phyloP scores from a whole-genome alignment of 2,329 filamentous ascomycete genomes.

The Sporothrix pallida region DNA sequence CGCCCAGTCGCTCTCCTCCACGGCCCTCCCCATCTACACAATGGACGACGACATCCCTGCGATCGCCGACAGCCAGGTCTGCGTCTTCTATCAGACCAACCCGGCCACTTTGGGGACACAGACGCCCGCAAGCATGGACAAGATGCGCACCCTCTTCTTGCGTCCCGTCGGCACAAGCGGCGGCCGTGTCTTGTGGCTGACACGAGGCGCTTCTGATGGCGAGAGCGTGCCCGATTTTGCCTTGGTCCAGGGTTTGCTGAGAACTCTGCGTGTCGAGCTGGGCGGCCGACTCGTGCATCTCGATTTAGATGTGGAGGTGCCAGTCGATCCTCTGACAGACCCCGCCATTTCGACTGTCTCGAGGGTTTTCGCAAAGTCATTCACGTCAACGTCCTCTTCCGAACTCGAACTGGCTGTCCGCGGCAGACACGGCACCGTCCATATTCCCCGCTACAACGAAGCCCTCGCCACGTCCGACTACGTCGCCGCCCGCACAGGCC shows the following conservation, averaged over 20 bases:
- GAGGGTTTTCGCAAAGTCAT: conserved; percentile 31
- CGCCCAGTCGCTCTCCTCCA: neutral
- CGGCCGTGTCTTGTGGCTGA: conserved; percentile 46
- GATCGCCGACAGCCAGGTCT: conserved; percentile 26
- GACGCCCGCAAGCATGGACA: conserved; percentile 40
- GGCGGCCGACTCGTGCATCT: conserved; percentile 36
- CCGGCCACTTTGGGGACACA: conserved; percentile 35
- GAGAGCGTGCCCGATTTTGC: conserved; percentile 41
- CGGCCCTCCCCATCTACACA: conserved; percentile 22
- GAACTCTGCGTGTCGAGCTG: conserved; percentile 44
- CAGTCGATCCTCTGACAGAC: conserved; percentile 32
- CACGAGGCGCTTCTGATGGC: conserved; percentile 40
- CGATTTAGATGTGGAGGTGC: conserved; percentile 41
- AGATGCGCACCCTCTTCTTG: conserved; percentile 41
- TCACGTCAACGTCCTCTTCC: neutral
- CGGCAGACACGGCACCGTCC: conserved; percentile 29
- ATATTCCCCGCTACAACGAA: conserved; percentile 37
- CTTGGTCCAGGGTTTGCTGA: conserved; percentile 45
- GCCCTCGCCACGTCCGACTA: conserved; percentile 23
- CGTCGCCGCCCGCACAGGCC: conserved; percentile 35
- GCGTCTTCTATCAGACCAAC: conserved; percentile 36
- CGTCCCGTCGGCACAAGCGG: conserved; percentile 33
- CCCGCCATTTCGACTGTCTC: neutral
- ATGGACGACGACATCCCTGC: conserved; percentile 27
- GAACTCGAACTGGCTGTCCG: conserved; percentile 36